Evolutionary conservation across 2,329 filamentous ascomycete species (phyloP), one percentile per base, ranked within the genome.

Genomic region (Plectosphaerella sp.): DNA sequence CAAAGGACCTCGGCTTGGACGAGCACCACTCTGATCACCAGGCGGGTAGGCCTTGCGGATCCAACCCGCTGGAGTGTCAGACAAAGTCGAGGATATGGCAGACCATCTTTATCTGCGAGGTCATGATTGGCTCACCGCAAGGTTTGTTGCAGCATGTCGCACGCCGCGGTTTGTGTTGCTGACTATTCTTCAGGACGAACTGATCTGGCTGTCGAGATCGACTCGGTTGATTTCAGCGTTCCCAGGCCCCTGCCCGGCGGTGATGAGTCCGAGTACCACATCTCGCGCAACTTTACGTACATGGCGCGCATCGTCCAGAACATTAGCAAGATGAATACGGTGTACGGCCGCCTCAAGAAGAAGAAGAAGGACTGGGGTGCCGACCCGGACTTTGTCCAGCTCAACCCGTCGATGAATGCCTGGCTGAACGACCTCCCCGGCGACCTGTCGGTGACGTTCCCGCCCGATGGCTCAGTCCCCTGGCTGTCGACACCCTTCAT

Each of bases 101-200:
- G 67, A 87, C 86, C 2, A 80, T 96, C 10, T 88, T 96, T 64
- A 77, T 90, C 20, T 87, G 91, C 56, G 93, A 97, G 70, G 80
- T 92, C 42, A 96, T 97, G 89, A 86, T 97, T 60, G 93, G 93
- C 52, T 91, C 88, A 18, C 90, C 93, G 3, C 92, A 97, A 84
- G 93, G 92, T 91, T 74, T 55, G 67, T 58, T 36, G 16, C 24
- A 36, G 20, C 33, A 33, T 33, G 28, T 12, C 8, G 28, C 28
- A 33, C 8, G 11, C 18, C 15, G 7, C 12, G 10, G 28, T 22
- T 7, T 10, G n/a, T 45, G n/a, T 36, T 39, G 3, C n/a, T 9
- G 11, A 37, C 39, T 16, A 2, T 10, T 37, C 24, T n/a, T 16
- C 41, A 91, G 87, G 89, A 11, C 89, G 90, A 28, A 86, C 83